phyloP scores from a whole-genome alignment of 1,284 basidiomycete species.

The Tylopilus sp. region DNA sequence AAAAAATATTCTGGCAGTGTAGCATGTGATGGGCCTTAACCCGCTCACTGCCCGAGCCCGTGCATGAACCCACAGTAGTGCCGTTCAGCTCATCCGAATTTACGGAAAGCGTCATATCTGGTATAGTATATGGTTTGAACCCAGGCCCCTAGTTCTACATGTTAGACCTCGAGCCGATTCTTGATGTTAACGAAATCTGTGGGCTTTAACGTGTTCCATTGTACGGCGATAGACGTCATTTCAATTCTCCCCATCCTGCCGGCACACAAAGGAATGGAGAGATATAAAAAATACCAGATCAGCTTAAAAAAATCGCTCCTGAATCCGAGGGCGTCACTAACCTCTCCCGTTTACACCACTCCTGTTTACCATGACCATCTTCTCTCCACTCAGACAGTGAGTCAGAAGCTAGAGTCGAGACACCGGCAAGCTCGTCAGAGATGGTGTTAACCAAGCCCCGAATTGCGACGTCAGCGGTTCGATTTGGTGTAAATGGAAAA shows the following conservation, averaged over 20 bases:
- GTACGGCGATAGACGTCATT: constrained; percentile 42
- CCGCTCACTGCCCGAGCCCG: constrained; percentile 5
- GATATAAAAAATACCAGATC: constrained; percentile 6
- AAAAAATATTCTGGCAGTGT: constrained; percentile 1
- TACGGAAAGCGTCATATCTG: constrained; percentile 19
- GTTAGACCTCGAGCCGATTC: constrained; percentile 47
- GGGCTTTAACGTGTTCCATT: constrained; percentile 44
- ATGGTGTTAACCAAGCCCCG: constrained; percentile 47
- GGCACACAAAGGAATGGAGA: constrained; percentile 5
- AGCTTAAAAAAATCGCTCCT: constrained; percentile 1
- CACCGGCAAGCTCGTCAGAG: constrained; percentile 11
- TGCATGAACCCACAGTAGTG: neutral
- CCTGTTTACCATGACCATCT: constrained; percentile 42
- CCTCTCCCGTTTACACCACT: constrained; percentile 53
- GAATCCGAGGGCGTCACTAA: constrained; percentile 23
- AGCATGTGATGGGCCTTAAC: constrained; percentile 7
- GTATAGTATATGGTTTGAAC: constrained; percentile 22
- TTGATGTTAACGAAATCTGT: constrained; percentile 50
- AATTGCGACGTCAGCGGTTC: constrained; percentile 47
- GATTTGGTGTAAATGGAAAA: constrained; percentile 60
- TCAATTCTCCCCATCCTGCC: constrained; percentile 48
- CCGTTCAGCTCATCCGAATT: constrained; percentile 7
- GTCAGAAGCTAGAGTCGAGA: constrained; percentile 3
- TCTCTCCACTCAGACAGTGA: constrained; percentile 44
- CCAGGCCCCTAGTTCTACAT: neutral